phyloP scores from a whole-genome alignment of 345 rosid species.

The Dipteronia dyeriana region DNA sequence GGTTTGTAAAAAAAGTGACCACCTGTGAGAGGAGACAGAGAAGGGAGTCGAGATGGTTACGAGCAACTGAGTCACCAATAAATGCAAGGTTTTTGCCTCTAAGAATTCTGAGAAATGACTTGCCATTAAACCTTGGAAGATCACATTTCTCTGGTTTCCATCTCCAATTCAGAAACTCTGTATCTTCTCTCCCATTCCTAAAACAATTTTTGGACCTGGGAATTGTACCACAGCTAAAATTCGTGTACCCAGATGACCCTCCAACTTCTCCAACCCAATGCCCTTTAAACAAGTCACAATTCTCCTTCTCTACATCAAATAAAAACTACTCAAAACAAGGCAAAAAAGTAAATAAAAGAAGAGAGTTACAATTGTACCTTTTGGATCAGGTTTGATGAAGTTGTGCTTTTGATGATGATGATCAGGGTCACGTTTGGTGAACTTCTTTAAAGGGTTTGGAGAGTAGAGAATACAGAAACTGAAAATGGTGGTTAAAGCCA shows the following conservation, averaged over 20 bases:
- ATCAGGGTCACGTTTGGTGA: constrained; percentile 21
- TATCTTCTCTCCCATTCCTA: constrained; percentile 66
- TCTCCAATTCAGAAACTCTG: constrained; percentile 75
- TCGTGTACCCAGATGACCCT: constrained; percentile 57
- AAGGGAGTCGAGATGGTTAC: constrained; percentile 90
- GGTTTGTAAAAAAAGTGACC: constrained; percentile 33
- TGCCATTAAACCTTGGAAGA: constrained; percentile 63
- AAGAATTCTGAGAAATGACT: constrained; percentile 49
- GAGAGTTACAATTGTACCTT: constrained; percentile 15
- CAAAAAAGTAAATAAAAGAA: background rate
- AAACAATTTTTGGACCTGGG: constrained; percentile 82
- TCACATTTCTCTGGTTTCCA: constrained; percentile 84
- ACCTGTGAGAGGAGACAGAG: constrained; percentile 92
- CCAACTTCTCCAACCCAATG: constrained; percentile 66
- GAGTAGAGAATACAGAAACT: constrained; percentile 51
- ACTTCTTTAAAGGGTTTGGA: constrained; percentile 46
- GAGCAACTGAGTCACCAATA: constrained; percentile 89
- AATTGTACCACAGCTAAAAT: constrained; percentile 70
- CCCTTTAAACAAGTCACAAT: constrained; percentile 71
- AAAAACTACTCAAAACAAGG: background rate
- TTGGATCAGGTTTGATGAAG: constrained; percentile 22
- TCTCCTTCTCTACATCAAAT: constrained; percentile 20
- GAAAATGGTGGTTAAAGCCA: constrained; percentile 51
- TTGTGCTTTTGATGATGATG: constrained; percentile 31
- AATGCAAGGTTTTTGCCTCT: constrained; percentile 77